Evolutionary conservation across 2,329 filamentous ascomycete species (phyloP).

Genomic region (Penicillium brasilianum): DNA sequence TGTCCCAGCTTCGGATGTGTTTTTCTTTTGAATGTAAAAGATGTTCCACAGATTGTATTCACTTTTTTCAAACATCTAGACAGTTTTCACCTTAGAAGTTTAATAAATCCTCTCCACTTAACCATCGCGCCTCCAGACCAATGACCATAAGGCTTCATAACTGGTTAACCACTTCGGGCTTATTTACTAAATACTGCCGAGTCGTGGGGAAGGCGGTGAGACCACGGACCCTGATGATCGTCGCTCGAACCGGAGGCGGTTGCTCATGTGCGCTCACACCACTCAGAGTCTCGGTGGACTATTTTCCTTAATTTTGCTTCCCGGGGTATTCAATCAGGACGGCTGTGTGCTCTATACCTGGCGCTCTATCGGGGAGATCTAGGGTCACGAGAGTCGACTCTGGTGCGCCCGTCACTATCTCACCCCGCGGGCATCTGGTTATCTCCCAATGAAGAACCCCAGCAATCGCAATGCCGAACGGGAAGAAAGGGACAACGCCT

Average conservation of each 20-base stretch:
- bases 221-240: constrained; percentile 16
- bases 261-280: constrained; percentile 9
- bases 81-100: neutral
- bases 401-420: neutral
- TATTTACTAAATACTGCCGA: constrained; percentile 7
- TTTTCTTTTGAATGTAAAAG: neutral
- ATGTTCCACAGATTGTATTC: neutral
- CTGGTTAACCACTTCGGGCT: no score
- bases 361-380: neutral
- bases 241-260: constrained; percentile 12
- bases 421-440: constrained; percentile 14
- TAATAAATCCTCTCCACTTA: neutral
- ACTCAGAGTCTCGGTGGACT: neutral
- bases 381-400: neutral
- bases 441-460: constrained; percentile 36
- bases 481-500: constrained; percentile 50
- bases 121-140: neutral
- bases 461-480: constrained; percentile 52
- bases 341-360: neutral
- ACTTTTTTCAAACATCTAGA: neutral
- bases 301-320: neutral
- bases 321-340: neutral
- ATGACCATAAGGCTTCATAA: neutral
- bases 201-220: constrained; percentile 11
- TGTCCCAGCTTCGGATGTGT: neutral